phyloP scores from a whole-genome alignment of 2,329 filamentous ascomycete genomes.

The Metarhizium album region DNA sequence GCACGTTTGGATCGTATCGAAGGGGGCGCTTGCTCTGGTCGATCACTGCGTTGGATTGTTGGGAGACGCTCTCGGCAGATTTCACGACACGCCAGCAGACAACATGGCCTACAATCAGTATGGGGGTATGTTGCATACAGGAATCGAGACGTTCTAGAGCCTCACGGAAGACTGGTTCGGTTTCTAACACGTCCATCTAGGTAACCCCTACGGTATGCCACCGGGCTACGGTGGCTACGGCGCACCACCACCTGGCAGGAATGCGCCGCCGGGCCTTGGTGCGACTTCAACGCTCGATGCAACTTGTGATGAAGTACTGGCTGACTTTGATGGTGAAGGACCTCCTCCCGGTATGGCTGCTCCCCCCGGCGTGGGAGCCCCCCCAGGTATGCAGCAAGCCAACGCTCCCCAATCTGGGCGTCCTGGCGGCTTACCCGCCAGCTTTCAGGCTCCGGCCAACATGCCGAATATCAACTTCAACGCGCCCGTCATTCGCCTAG shows the following conservation, averaged over 20 bases:
- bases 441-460: conserved; percentile 80
- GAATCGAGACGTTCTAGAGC: not conserved
- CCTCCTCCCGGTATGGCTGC: conserved; percentile 72
- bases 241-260: conserved; percentile 53
- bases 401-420: conserved; percentile 66
- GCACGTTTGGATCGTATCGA: not conserved
- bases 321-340: conserved; percentile 33
- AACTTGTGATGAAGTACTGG: conserved; percentile 2
- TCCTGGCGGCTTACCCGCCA: conserved; percentile 68
- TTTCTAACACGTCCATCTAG: conserved; percentile 6
- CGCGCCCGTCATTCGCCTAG: conserved; percentile 88
- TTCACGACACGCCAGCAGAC: too few species aligned
- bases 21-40: not conserved
- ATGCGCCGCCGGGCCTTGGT: conserved; percentile 76
- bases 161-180: not conserved
- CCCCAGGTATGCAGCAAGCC: conserved; percentile 71
- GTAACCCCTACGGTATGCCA: conserved; percentile 60
- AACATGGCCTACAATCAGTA: conserved; percentile 53
- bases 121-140: conserved; percentile 30
- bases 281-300: conserved; percentile 22
- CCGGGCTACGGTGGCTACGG: conserved; percentile 65
- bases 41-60: not conserved
- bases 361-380: conserved; percentile 65
- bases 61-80: too few species aligned
- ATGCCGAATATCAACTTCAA: conserved; percentile 98